Base-by-base conservation (phyloP, 2,329 filamentous ascomycete genomes). In the Lachnum nothofagi region DNA sequence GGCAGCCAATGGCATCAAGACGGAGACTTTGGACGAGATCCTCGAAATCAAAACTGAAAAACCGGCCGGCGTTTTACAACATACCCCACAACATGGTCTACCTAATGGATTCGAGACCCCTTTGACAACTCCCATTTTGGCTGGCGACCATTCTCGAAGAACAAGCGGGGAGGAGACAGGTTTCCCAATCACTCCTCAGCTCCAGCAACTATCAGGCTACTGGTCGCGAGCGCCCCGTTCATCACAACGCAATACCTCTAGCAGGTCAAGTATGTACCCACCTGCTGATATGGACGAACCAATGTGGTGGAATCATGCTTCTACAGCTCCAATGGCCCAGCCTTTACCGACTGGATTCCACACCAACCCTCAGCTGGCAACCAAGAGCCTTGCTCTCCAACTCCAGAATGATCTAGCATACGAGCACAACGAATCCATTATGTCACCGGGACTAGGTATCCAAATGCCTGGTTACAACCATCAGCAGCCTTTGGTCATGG, bases 241-340 rank as follows among this genome's bases (percentile, higher is more conserved):
- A 19, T 27, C 53, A n/a, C 40, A 48, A n/a, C 50, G 51, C 44
- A 42, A 48, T 38, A 46, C 39, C 14, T 55, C 48, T 44, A 34
- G 45, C 6, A 48, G 35, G 38, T 45, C 50, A 31, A 44, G 46
- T 34, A 46, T 50, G 14, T 54, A 47, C 33, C 33, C 46, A 1
- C 4, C 31, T 31, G 27, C 48, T 3, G 55, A 60, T 7, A 41
- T 49, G 12, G 57, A 60, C 2, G 29, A 50, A 16, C 54, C 62
- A 27, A 20, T 64, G 12, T 64, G 61, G 61, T 65, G 61, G 60
- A 61, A 55, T 34, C 52, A 63, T 41, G 59, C 60, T n/a, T 49
- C 59, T 5, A 52, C 57, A 23, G 49, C 52, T 17, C 56, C 59
- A 20, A 48, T 61, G 42, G 60, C 58, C 6, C 61, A 64, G 22